Percentiles rank a stretch among this genome's conserved stretches.
phyloP scores from a whole-genome alignment of 2,329 filamentous ascomycete species.

The Sporothrix brasiliensis region DNA sequence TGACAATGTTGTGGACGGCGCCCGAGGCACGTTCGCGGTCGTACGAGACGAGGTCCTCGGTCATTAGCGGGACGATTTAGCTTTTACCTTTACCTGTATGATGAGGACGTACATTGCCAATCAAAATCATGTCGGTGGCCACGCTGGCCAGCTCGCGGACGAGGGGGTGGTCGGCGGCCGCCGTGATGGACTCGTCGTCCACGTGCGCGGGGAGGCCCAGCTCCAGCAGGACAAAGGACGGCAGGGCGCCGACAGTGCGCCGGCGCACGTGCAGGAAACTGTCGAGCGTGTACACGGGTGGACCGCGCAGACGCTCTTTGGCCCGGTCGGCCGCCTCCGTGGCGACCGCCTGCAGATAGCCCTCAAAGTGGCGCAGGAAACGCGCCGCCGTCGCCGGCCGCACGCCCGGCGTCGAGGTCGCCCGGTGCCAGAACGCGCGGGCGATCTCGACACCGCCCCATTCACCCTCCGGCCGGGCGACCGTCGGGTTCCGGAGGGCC shows the following conservation, averaged over 20 bases:
- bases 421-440: conserved; percentile 40
- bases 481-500: conserved; percentile 35
- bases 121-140: conserved; percentile 38
- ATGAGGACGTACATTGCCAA: conserved; percentile 38
- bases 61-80: neutral
- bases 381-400: conserved; percentile 35
- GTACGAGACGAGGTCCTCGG: conserved; percentile 41
- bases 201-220: conserved; percentile 35
- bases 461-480: conserved; percentile 35
- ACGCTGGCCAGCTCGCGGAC: conserved; percentile 33
- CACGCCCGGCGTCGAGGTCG: conserved; percentile 33
- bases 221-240: conserved; percentile 38
- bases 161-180: conserved; percentile 36
- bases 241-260: conserved; percentile 38
- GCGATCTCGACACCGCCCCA: conserved; percentile 37
- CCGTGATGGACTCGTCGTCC: conserved; percentile 33
- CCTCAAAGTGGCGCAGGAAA: conserved; percentile 37
- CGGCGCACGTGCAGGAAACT: conserved; percentile 39
- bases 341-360: conserved; percentile 38
- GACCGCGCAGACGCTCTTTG: neutral
- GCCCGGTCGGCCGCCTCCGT: conserved; percentile 38
- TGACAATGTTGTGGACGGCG: conserved; percentile 42
- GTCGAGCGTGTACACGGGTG: conserved; percentile 33
- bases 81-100: no score
- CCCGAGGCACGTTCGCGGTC: conserved; percentile 40